Evolutionary conservation across 2,329 filamentous ascomycete genomes (phyloP), one percentile per base, ranked within the genome.

Genomic region (Fusarium pseudoanthophilum): DNA sequence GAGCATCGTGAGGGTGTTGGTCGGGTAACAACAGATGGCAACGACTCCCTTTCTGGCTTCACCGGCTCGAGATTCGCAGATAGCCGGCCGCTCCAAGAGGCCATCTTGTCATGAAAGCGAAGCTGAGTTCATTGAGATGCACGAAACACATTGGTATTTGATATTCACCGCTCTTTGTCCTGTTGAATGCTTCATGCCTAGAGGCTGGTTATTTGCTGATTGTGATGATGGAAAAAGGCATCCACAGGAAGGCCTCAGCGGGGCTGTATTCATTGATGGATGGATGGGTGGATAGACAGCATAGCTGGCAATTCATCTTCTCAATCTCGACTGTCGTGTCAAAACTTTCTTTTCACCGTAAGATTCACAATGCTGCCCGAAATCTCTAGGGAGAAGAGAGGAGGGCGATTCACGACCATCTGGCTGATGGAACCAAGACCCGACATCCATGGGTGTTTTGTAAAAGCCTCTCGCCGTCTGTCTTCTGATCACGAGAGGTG

Each of bases 171-270:
- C 68, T 56, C 32, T 71, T 67, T 71, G 61, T 42, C 7, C 57
- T 30, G 42, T 13, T 51, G 46, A 53, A 53, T 39, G 53, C 34
- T 55, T 64, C 42, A 30, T 52, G 21, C 58, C 39, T 40, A 37
- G 34, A 42, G 37, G 45, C 32, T 40, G 28, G 42, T 36, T 52
- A 64, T 52, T 64, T 69, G 58, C 45, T 64, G 64, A 24, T 37
- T 24, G n/a, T 28, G 62, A 60, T 26, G 53, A 55, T 51, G 52
- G n/a, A 53, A 67, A 55, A 61, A 71, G 67, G 57, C 63, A 48
- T 63, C 57, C 53, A 60, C 69, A 71, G 52, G 67, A 67, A 34
- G 69, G 69, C 69, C 69, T 71, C 69, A 68, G 55, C 55, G 58
- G 62, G 62, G 67, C 46, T 68, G 45, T 28, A 57, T 42, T 36